Percentiles rank a stretch among this genome's conserved stretches.
These are phyloP conservation scores for Aureobasidium sp. DNA, from an alignment of 2,329 filamentous ascomycete genomes.

Conservation along the genomic window DNA sequence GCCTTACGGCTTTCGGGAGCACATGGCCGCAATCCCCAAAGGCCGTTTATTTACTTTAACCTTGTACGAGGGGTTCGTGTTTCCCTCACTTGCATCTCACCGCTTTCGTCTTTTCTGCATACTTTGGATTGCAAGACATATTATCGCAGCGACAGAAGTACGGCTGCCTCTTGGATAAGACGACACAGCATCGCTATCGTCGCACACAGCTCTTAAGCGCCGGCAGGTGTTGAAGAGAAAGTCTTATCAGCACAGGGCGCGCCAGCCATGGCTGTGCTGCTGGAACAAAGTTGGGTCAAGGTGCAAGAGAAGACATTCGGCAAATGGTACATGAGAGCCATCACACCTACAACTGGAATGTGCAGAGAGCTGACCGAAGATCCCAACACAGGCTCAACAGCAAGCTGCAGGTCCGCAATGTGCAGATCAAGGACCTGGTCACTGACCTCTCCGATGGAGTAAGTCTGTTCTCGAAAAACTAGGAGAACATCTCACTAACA, in stretches of 20 bases:
- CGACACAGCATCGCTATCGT: background rate
- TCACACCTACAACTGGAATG: no score
- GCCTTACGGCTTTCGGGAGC: background rate
- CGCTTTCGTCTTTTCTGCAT: background rate
- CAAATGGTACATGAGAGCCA: conserved; percentile 60
- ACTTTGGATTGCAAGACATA: background rate
- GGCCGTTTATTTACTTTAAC: conserved; percentile 3
- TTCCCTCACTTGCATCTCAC: conserved; percentile 1
- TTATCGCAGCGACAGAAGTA: background rate
- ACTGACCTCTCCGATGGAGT: conserved; percentile 89
- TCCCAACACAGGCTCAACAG: conserved; percentile 70
- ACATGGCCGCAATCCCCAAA: background rate
- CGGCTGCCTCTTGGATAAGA: background rate
- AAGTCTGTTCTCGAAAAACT: conserved; percentile 33
- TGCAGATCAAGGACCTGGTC: conserved; percentile 81
- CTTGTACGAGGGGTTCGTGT: background rate
- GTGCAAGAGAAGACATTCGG: conserved; percentile 99
- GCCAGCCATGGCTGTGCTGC: conserved; percentile 21
- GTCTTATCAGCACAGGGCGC: background rate
- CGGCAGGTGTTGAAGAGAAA: background rate
- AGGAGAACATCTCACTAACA: no score
- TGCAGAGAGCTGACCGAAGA: background rate
- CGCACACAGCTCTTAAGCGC: background rate
- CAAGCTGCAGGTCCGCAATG: conserved; percentile 69
- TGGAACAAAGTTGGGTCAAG: conserved; percentile 57